Evolutionary conservation across 805 yeast species (phyloP).

Genomic region (Candida orba): DNA sequence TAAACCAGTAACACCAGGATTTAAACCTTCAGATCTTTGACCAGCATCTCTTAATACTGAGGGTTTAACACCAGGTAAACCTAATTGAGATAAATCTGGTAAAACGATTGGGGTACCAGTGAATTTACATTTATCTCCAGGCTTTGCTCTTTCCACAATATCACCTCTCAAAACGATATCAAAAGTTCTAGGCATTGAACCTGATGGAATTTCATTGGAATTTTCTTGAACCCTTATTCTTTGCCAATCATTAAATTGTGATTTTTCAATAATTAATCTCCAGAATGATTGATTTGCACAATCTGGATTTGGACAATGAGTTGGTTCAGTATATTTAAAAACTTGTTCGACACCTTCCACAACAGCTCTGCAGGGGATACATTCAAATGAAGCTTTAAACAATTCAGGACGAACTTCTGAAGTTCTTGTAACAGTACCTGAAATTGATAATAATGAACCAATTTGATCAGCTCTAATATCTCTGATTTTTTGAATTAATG

Average conservation of each 20-base stretch:
- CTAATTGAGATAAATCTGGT: constrained; percentile 90
- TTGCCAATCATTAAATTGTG: constrained; percentile 94
- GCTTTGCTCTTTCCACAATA: constrained; percentile 90
- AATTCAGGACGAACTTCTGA: constrained; percentile 95
- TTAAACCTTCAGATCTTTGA: constrained; percentile 52
- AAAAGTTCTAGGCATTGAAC: constrained; percentile 96
- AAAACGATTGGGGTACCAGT: constrained; percentile 93
- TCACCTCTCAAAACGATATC: constrained; percentile 93
- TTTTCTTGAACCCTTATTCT: constrained; percentile 92
- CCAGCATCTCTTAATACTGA: constrained; percentile 64
- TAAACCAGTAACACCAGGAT: constrained; percentile 84
- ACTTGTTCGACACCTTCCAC: constrained; percentile 89
- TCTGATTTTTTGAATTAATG: constrained; percentile 75
- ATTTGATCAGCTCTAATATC: constrained; percentile 86
- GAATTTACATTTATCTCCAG: constrained; percentile 91
- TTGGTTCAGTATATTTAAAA: constrained; percentile 91
- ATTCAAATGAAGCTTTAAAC: constrained; percentile 76
- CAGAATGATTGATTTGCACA: constrained; percentile 84
- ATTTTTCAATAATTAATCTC: constrained; percentile 76
- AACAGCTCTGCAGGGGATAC: constrained; percentile 80
- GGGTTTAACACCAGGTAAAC: constrained; percentile 92
- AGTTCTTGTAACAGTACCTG: constrained; percentile 94
- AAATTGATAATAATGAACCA: constrained; percentile 75
- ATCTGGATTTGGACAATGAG: constrained; percentile 79
- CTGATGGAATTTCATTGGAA: constrained; percentile 94